Percentiles rank a stretch among this genome's conserved stretches.
These are phyloP conservation scores for Beauveria asiatica DNA, from an alignment of 2,329 filamentous ascomycete genomes.

Conservation along the genomic window DNA sequence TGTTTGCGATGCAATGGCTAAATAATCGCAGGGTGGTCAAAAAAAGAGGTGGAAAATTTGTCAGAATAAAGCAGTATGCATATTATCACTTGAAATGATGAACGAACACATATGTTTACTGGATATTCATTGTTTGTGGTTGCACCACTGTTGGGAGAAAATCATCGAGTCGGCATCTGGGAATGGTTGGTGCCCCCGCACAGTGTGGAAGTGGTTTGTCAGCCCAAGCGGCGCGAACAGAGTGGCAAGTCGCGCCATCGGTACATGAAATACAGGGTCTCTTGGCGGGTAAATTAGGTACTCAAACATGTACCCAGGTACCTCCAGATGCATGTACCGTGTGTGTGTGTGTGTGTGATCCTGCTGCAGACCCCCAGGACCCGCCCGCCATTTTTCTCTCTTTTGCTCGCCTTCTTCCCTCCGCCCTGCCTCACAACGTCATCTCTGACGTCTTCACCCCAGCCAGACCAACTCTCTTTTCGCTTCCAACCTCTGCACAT, in stretches of 20 bases:
- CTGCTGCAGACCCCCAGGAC: neutral
- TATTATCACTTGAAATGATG: neutral
- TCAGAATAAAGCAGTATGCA: neutral
- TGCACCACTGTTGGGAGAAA: neutral
- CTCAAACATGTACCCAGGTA: no score
- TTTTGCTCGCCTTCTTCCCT: slow-evolving; percentile 21
- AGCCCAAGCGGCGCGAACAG: neutral
- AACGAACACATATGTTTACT: neutral
- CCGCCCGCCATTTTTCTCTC: slow-evolving; percentile 23
- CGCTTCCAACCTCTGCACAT: neutral
- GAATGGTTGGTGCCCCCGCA: neutral
- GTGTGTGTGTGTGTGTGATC: neutral
- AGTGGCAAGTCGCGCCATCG: slow-evolving; percentile 10
- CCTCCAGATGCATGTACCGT: no score
- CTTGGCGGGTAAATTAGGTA: no score
- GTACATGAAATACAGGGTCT: neutral
- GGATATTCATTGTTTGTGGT: neutral
- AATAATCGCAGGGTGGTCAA: neutral
- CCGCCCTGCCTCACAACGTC: slow-evolving; percentile 33
- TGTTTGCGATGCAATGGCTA: neutral
- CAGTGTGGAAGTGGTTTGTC: slow-evolving; percentile 3
- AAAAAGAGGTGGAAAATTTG: neutral
- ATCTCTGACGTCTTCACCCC: slow-evolving; percentile 39
- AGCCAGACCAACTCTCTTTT: slow-evolving; percentile 16
- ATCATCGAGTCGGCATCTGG: neutral